A percentile compares a stretch with the other conserved stretches of the same genome.
phyloP scores from a whole-genome alignment of 192 early-diverging fungal species.

The Coemansia sp. region DNA sequence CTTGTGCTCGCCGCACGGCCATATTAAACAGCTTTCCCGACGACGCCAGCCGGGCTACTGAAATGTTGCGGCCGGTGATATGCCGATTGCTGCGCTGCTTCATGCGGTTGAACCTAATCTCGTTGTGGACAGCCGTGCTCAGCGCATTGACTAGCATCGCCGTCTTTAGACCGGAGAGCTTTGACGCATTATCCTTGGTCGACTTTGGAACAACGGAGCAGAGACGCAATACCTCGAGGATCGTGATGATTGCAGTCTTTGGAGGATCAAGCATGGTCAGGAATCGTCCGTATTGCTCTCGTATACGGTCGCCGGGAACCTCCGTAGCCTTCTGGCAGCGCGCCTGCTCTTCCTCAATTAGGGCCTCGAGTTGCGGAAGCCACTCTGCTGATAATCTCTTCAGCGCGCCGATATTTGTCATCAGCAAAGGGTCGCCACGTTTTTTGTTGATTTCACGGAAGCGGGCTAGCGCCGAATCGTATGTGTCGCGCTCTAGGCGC shows the following conservation, averaged over 20 bases:
- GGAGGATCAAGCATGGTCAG: slow-evolving; percentile 57
- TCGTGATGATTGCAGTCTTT: slow-evolving; percentile 80
- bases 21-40: slow-evolving; percentile 81
- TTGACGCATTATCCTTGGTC: neutral
- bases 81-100: slow-evolving; percentile 66
- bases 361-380: slow-evolving; percentile 67
- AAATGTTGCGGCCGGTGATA: slow-evolving; percentile 50
- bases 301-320: slow-evolving; percentile 16
- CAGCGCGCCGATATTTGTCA: slow-evolving; percentile 56
- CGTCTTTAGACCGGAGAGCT: slow-evolving; percentile 50
- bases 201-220: slow-evolving; percentile 59
- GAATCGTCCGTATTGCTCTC: slow-evolving; percentile 34
- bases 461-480: slow-evolving; percentile 71
- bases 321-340: slow-evolving; percentile 33
- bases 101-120: slow-evolving; percentile 79
- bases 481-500: slow-evolving; percentile 79
- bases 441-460: slow-evolving; percentile 58
- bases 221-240: slow-evolving; percentile 74
- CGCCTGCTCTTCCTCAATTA: slow-evolving; percentile 71
- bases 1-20: slow-evolving; percentile 69
- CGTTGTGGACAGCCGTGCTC: slow-evolving; percentile 76
- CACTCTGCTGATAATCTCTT: slow-evolving; percentile 67
- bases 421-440: slow-evolving; percentile 59
- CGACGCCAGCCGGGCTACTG: slow-evolving; percentile 69
- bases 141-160: slow-evolving; percentile 55